These are phyloP conservation scores for Udeniomyces megalosporus DNA, from an alignment of 768 basidiomycete species.

Conservation along the genomic window DNA sequence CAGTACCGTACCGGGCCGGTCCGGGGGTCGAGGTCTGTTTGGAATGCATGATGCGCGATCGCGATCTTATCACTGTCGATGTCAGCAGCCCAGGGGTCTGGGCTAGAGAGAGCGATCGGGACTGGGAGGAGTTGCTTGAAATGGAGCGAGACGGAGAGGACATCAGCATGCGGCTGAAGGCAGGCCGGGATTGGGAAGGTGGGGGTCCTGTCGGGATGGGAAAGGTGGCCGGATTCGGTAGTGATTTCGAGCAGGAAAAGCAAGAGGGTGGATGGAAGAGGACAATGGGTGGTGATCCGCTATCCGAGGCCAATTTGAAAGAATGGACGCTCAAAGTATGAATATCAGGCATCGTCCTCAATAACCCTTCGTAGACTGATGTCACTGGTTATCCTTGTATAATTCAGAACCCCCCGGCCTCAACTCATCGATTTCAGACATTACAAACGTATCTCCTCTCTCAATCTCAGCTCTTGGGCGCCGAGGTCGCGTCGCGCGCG, in stretches of 20 bases:
- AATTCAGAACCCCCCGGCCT: conserved; percentile 13
- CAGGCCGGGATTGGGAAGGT: conserved; percentile 12
- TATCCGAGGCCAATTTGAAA: conserved; percentile 5
- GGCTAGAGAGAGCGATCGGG: conserved; percentile 75
- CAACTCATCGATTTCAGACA: conserved; percentile 15
- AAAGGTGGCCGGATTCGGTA: conserved; percentile 1
- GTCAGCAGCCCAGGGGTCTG: conserved; percentile 73
- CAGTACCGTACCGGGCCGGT: not conserved
- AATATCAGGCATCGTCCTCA: no score
- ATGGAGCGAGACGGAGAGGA: conserved; percentile 49
- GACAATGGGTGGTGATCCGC: conserved; percentile 2
- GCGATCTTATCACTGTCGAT: conserved; percentile 92
- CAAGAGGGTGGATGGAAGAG: not conserved
- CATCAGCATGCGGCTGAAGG: not conserved
- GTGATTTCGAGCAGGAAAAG: no score
- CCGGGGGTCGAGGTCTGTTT: conserved; percentile 7
- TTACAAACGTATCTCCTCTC: conserved; percentile 9
- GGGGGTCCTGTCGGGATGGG: conserved; percentile 16
- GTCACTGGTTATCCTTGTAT: no score
- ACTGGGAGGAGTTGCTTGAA: conserved; percentile 57
- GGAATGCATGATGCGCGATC: conserved; percentile 84
- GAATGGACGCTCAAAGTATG: conserved; percentile 16
- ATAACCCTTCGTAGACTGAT: no score
- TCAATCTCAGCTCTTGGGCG: conserved; percentile 2
- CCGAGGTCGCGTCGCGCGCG: not conserved